Conservation (phyloP, 805 yeast genomes). For the Cyberlindnera mycetangii region DNA sequence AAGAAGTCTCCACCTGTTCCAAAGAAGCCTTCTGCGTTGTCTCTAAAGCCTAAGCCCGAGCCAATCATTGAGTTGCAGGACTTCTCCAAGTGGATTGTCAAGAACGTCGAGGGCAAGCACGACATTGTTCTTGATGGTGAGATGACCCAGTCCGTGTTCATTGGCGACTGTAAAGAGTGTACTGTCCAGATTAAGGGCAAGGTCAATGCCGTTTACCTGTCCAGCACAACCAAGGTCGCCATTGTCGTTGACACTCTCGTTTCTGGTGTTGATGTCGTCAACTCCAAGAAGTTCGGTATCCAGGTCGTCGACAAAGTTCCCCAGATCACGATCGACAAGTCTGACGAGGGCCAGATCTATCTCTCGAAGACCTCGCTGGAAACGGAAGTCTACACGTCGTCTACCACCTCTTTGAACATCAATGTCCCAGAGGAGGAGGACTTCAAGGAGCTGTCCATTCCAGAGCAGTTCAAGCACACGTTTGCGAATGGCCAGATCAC, state of each 20-base stretch:
- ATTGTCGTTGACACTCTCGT: conserved; percentile 81
- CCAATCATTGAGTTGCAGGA: conserved; percentile 75
- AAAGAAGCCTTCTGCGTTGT: conserved; percentile 70
- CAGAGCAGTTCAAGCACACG: conserved; percentile 87
- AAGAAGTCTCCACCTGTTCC: conserved; percentile 66
- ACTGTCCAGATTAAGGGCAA: conserved; percentile 87
- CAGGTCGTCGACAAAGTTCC: conserved; percentile 85
- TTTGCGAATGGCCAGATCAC: conserved; percentile 57
- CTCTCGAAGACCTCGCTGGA: conserved; percentile 67
- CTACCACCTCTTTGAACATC: conserved; percentile 81
- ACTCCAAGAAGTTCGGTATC: conserved; percentile 74
- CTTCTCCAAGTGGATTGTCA: conserved; percentile 79
- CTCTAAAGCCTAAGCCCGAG: conserved; percentile 49
- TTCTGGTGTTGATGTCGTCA: conserved; percentile 85
- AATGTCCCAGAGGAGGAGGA: conserved; percentile 78
- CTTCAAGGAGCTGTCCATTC: conserved; percentile 75
- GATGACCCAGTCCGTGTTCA: conserved; percentile 84
- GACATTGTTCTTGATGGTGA: conserved; percentile 73
- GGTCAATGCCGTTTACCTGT: conserved; percentile 81
- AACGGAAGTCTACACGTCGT: conserved; percentile 78
- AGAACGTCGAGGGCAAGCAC: conserved; percentile 64
- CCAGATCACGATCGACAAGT: conserved; percentile 81
- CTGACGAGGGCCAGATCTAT: conserved; percentile 82
- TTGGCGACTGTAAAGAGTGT: conserved; percentile 72
- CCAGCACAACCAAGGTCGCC: conserved; percentile 68